phyloP scores from a whole-genome alignment of 1,139 yeast genomes.

The Nakaseomyces nivariensis region DNA sequence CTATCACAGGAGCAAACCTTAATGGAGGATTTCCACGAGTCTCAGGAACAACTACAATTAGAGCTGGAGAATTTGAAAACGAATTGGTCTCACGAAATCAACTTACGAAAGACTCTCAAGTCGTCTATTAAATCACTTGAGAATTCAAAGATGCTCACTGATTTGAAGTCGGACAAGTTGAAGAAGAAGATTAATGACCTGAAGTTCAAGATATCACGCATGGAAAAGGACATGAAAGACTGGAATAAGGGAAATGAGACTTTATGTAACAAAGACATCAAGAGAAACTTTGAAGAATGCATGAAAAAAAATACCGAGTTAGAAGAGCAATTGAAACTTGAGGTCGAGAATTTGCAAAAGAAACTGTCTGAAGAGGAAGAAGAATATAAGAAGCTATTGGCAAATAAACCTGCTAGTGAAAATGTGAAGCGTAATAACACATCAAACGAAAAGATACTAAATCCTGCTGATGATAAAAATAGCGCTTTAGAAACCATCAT shows the following conservation, averaged over 20 bases:
- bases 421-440: constrained; percentile 1
- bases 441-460: not conserved
- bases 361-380: constrained; percentile 17
- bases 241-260: constrained; percentile 19
- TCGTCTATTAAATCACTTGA: constrained; percentile 28
- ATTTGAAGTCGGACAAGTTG: constrained; percentile 23
- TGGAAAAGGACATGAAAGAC: constrained; percentile 22
- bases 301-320: constrained; percentile 9
- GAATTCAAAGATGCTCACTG: constrained; percentile 26
- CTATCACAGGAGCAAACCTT: constrained; percentile 19
- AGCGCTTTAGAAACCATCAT: not conserved
- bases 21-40: constrained; percentile 24
- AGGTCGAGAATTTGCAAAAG: constrained; percentile 23
- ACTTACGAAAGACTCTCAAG: constrained; percentile 24
- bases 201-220: constrained; percentile 16
- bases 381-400: not conserved
- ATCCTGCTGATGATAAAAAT: not conserved
- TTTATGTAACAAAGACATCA: constrained; percentile 10
- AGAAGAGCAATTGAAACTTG: constrained; percentile 19
- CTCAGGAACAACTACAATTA: constrained; percentile 19
- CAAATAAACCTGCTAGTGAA: not conserved
- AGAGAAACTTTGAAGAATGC: constrained; percentile 10
- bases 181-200: constrained; percentile 20
- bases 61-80: constrained; percentile 25
- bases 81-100: constrained; percentile 28